These are phyloP conservation scores for Phlebiopsis gigantea DNA, from an alignment of 768 basidiomycete genomes.

Conservation along the genomic window DNA sequence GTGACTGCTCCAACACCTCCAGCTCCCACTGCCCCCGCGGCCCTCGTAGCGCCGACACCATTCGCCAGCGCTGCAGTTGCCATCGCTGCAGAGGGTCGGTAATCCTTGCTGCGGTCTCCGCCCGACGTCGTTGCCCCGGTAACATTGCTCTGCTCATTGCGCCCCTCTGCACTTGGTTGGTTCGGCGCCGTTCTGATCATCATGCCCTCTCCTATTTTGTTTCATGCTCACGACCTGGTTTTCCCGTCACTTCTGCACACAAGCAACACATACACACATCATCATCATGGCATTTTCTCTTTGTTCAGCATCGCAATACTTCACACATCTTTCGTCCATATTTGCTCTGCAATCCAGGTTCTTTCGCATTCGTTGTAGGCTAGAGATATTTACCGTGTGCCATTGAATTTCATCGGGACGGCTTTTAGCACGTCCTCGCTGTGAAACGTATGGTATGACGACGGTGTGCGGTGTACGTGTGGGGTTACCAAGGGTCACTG, in stretches of 20 bases:
- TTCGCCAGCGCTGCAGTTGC: neutral
- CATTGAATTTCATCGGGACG: conserved; percentile 16
- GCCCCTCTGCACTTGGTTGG: conserved; percentile 5
- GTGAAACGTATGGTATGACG: too few species aligned
- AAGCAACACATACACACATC: conserved; percentile 8
- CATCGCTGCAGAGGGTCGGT: neutral
- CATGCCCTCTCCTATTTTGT: conserved; percentile 11
- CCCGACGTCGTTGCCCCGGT: conserved; percentile 2
- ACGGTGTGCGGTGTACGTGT: neutral
- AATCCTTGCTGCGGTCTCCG: neutral
- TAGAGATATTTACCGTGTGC: conserved; percentile 24
- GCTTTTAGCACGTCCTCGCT: too few species aligned
- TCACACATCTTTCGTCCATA: conserved; percentile 14
- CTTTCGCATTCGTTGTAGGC: conserved; percentile 22
- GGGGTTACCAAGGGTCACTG: neutral
- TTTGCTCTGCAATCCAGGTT: conserved; percentile 16
- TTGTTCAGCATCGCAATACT: conserved; percentile 14
- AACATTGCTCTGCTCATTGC: neutral
- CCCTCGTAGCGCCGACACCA: neutral
- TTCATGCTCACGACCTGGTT: conserved; percentile 12
- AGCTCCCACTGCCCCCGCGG: neutral
- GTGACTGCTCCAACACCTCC: neutral
- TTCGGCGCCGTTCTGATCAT: neutral
- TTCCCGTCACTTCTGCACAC: conserved; percentile 13
- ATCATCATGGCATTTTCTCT: conserved; percentile 19